A percentile compares a stretch with the other conserved stretches of the same genome.
These are phyloP conservation scores for Favolaschia claudopus DNA, from an alignment of 768 basidiomycete species.

Conservation along the genomic window DNA sequence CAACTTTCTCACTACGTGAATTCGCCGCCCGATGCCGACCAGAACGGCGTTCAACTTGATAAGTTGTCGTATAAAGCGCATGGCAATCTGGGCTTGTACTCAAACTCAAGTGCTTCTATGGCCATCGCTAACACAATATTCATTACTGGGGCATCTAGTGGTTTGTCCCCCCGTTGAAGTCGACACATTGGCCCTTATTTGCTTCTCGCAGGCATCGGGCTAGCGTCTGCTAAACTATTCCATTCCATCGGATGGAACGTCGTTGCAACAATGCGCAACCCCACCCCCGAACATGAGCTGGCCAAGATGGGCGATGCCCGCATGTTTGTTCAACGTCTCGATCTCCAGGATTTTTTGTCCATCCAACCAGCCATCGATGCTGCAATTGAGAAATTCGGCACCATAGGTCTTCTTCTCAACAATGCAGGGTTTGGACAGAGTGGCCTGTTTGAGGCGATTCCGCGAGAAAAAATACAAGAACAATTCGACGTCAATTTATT, in stretches of 20 bases:
- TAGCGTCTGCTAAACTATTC: conserved; percentile 30
- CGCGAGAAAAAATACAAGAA: conserved; percentile 27
- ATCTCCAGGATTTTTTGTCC: conserved; percentile 21
- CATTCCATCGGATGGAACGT: conserved; percentile 30
- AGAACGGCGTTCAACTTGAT: too few species aligned
- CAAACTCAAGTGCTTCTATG: too few species aligned
- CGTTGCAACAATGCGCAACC: conserved; percentile 31
- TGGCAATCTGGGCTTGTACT: too few species aligned
- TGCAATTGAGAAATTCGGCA: conserved; percentile 19
- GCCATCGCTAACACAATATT: too few species aligned
- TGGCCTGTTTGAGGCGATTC: conserved; percentile 30
- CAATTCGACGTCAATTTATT: conserved; percentile 33
- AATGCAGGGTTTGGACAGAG: conserved; percentile 32
- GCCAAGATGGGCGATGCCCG: conserved; percentile 6
- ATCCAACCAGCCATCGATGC: conserved; percentile 25
- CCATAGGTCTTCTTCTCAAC: conserved; percentile 28
- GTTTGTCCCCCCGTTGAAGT: too few species aligned
- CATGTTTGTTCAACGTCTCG: conserved; percentile 24
- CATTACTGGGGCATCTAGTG: too few species aligned
- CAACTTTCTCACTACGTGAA: too few species aligned
- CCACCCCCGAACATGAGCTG: conserved; percentile 15
- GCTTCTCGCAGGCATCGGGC: conserved; percentile 31
- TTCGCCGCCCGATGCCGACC: too few species aligned
- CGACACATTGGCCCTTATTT: too few species aligned
- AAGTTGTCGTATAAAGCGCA: too few species aligned